These are phyloP conservation scores for Breviolum minutum DNA, from an alignment of 73 alveolate species.

Conservation along the genomic window DNA sequence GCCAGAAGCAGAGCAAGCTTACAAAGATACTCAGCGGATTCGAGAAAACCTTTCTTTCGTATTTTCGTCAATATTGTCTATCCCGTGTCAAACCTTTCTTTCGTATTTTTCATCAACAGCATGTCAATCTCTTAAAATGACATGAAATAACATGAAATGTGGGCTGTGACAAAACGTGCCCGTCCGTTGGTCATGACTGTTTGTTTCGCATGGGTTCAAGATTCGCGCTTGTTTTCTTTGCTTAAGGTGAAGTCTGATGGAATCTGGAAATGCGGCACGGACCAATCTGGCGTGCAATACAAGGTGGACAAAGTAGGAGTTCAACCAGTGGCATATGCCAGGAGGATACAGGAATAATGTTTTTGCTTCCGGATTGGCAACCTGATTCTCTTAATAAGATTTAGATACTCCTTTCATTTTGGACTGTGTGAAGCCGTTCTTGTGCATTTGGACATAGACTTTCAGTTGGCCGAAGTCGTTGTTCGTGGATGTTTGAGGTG, in stretches of 20 bases:
- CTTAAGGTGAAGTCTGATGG: constrained; percentile 46
- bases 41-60: background rate
- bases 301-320: background rate
- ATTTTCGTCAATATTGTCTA: background rate
- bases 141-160: no score
- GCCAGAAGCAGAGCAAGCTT: constrained; percentile 38
- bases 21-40: background rate
- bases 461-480: no score
- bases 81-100: background rate
- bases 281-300: constrained; percentile 36
- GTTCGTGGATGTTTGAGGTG: background rate
- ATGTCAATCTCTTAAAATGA: no score
- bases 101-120: no score
- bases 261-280: constrained; percentile 58
- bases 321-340: no score
- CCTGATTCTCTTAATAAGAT: no score
- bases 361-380: no score
- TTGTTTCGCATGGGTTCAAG: no score
- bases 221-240: background rate
- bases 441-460: background rate
- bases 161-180: background rate
- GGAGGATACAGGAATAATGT: no score
- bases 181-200: background rate
- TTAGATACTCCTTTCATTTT: no score
- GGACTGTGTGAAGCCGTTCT: background rate